These are phyloP conservation scores for Aureobasidium sp. DNA, from an alignment of 2,329 filamentous ascomycete genomes.

Conservation along the genomic window DNA sequence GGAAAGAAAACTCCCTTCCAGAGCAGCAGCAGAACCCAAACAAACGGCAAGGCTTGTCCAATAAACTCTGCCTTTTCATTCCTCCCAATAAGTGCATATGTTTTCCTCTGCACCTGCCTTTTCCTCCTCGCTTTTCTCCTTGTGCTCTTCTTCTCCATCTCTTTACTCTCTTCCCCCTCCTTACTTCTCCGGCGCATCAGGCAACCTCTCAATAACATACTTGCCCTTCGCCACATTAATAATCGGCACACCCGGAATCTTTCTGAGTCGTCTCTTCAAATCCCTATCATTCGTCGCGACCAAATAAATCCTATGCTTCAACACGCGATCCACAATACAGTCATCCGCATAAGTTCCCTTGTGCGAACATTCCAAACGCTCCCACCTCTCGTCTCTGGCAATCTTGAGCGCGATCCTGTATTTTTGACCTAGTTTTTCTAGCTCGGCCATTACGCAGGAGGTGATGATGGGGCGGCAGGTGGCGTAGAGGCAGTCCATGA, in stretches of 20 bases:
- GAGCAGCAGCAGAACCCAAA: neutral
- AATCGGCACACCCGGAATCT: slow-evolving; percentile 69
- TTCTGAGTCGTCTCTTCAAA: slow-evolving; percentile 74
- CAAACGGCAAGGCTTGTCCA: neutral
- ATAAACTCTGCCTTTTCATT: neutral
- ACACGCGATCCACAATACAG: slow-evolving; percentile 49
- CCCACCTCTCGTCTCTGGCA: slow-evolving; percentile 83
- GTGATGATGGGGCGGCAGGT: slow-evolving; percentile 88
- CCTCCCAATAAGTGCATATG: neutral
- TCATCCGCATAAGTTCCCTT: slow-evolving; percentile 85
- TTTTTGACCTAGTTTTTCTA: slow-evolving; percentile 83
- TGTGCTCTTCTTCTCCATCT: neutral
- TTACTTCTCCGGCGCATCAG: slow-evolving; percentile 67
- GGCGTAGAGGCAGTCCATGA: slow-evolving; percentile 92
- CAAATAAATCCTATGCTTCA: slow-evolving; percentile 42
- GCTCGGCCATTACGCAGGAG: slow-evolving; percentile 71
- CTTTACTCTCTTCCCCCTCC: neutral
- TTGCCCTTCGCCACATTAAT: slow-evolving; percentile 82
- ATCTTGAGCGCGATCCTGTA: slow-evolving; percentile 82
- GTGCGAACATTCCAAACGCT: slow-evolving; percentile 80
- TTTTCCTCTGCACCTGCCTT: neutral
- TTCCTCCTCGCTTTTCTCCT: neutral
- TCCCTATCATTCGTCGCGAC: slow-evolving; percentile 62
- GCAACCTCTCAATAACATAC: slow-evolving; percentile 88
- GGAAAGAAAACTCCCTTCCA: neutral